Evolutionary conservation across 1,284 basidiomycete species (phyloP).

Genomic region (Bjerkandera adusta): DNA sequence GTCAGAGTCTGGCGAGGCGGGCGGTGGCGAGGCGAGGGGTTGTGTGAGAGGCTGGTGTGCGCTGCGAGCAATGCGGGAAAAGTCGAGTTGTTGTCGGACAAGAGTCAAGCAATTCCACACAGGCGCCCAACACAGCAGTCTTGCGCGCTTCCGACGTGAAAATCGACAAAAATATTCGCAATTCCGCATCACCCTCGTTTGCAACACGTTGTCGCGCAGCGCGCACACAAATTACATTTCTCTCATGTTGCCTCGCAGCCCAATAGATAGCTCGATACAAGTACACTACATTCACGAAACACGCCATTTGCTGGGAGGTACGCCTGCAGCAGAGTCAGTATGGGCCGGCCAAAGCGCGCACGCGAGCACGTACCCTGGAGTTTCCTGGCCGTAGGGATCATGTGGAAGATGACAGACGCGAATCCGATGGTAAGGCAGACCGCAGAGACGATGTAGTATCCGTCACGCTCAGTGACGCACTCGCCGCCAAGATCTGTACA

Average conservation of each 20-base stretch:
- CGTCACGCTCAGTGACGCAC: constrained; percentile 86
- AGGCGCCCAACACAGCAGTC: constrained; percentile 12
- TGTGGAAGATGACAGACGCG: constrained; percentile 71
- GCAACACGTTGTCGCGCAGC: constrained; percentile 5
- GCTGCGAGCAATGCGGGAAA: constrained; percentile 6
- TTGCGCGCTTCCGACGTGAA: constrained; percentile 9
- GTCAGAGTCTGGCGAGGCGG: constrained; percentile 14
- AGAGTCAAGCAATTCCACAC: constrained; percentile 1
- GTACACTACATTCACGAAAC: constrained; percentile 27
- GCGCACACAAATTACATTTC: too few species aligned
- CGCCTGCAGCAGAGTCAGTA: constrained; percentile 34
- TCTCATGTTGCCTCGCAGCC: not conserved
- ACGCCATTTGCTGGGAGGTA: constrained; percentile 63
- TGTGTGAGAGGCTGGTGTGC: constrained; percentile 1
- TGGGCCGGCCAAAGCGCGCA: not conserved
- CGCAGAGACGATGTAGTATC: constrained; percentile 86
- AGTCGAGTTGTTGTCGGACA: constrained; percentile 8
- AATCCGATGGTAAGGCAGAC: constrained; percentile 80
- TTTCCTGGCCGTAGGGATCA: constrained; percentile 81
- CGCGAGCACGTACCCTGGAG: constrained; percentile 70
- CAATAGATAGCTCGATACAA: not conserved
- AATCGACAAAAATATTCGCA: constrained; percentile 8
- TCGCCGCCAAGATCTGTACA: constrained; percentile 78
- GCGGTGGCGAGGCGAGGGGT: constrained; percentile 1
- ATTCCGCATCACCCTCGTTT: constrained; percentile 6